A percentile compares a stretch with the other conserved stretches of the same genome.
These are phyloP conservation scores for Luffa acutangula DNA, from an alignment of 306 rosid genomes.

Conservation along the genomic window DNA sequence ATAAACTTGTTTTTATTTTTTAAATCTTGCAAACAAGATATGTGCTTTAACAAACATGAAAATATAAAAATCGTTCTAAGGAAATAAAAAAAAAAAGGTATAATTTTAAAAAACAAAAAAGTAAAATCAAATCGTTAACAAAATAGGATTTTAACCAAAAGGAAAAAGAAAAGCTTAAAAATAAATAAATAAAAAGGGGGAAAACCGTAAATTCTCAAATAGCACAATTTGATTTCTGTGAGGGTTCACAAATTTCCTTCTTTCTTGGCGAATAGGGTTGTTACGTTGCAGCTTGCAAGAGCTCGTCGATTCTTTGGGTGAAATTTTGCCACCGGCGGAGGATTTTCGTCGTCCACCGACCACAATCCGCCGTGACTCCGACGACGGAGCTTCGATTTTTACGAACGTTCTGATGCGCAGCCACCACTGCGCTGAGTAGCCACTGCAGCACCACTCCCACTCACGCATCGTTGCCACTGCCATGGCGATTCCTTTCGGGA, in stretches of 20 bases:
- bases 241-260: neutral
- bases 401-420: constrained; percentile 22
- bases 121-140: no score
- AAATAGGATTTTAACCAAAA: no score
- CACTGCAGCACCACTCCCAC: neutral
- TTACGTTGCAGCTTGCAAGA: neutral
- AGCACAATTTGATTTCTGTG: neutral
- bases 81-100: no score
- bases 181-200: neutral
- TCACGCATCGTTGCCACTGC: neutral
- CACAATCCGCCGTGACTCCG: neutral
- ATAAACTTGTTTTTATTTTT: no score
- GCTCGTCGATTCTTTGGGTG: neutral
- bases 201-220: neutral
- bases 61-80: no score
- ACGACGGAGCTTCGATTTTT: neutral
- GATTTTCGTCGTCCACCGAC: neutral
- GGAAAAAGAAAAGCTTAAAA: neutral
- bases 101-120: no score
- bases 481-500: constrained; percentile 76
- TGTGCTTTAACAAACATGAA: no score
- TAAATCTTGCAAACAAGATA: no score
- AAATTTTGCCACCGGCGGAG: neutral
- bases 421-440: constrained; percentile 1
- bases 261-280: constrained; percentile 5